These are phyloP conservation scores for Corynespora cassiicola DNA, from an alignment of 2,329 filamentous ascomycete species.

Conservation along the genomic window DNA sequence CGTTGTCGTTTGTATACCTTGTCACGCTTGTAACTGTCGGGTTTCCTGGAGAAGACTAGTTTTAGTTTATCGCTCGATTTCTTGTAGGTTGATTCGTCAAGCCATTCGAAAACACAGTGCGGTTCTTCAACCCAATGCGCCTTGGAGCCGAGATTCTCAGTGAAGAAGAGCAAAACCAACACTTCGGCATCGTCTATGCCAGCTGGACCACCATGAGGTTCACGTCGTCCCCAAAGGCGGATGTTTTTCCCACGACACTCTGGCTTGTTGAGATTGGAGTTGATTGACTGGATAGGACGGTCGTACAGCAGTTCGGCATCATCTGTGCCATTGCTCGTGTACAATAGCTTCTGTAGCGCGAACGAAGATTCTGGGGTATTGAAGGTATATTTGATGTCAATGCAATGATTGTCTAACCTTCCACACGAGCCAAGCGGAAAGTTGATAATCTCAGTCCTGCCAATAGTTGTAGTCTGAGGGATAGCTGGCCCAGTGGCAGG, in stretches of 20 bases:
- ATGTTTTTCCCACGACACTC: conserved; percentile 39
- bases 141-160: conserved; percentile 32
- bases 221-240: conserved; percentile 32
- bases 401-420: conserved; percentile 30
- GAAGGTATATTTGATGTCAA: conserved; percentile 38
- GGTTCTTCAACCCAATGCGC: conserved; percentile 44
- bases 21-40: conserved; percentile 29
- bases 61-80: conserved; percentile 27
- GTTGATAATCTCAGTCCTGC: conserved; percentile 34
- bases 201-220: conserved; percentile 20
- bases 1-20: conserved; percentile 32
- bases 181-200: conserved; percentile 24
- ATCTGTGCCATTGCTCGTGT: conserved; percentile 39
- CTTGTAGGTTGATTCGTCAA: conserved; percentile 28
- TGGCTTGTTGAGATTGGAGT: conserved; percentile 32
- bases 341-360: conserved; percentile 38
- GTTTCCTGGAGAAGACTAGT: conserved; percentile 37
- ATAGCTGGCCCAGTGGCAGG: conserved; percentile 37
- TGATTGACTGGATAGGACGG: conserved; percentile 28
- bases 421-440: conserved; percentile 36
- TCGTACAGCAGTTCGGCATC: conserved; percentile 34
- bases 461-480: conserved; percentile 34
- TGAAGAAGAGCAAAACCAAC: conserved; percentile 37
- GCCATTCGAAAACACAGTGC: conserved; percentile 39
- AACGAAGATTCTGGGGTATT: conserved; percentile 14